Evolutionary conservation across 768 basidiomycete species (phyloP).

Genomic region (Leccinum imitatum): DNA sequence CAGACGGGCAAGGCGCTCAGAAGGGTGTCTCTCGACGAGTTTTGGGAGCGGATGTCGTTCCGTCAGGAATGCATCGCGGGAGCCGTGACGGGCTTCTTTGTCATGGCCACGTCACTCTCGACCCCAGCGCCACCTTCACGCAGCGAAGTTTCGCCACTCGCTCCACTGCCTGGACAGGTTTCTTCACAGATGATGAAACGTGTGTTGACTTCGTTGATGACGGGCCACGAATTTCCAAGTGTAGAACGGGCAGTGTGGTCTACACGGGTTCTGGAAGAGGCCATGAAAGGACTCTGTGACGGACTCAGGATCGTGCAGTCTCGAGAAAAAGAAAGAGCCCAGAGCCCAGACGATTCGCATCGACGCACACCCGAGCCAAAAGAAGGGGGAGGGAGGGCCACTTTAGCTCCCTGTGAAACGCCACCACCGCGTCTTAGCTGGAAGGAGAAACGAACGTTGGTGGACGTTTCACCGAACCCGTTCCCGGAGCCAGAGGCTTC

Average conservation of each 20-base stretch:
- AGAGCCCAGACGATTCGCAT: conserved; percentile 26
- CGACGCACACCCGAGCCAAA: conserved; percentile 45
- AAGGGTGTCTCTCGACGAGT: conserved; percentile 70
- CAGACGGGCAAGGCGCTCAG: conserved; percentile 52
- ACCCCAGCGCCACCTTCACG: conserved; percentile 7
- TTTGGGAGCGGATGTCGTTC: conserved; percentile 97
- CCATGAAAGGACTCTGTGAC: conserved; percentile 71
- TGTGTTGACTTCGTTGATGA: conserved; percentile 65
- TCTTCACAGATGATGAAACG: conserved; percentile 67
- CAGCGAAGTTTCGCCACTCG: conserved; percentile 42
- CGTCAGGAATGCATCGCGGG: conserved; percentile 93
- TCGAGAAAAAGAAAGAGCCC: conserved; percentile 6
- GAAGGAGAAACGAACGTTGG: conserved; percentile 22
- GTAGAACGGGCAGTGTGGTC: conserved; percentile 61
- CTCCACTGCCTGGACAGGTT: conserved; percentile 60
- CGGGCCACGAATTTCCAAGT: conserved; percentile 76
- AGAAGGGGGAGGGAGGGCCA: conserved; percentile 8
- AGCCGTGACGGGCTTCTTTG: conserved; percentile 92
- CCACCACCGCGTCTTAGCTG: conserved; percentile 41
- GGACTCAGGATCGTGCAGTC: conserved; percentile 42
- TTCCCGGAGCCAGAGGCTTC: conserved; percentile 66
- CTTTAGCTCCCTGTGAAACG: conserved; percentile 50
- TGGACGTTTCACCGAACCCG: conserved; percentile 62
- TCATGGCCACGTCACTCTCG: conserved; percentile 48
- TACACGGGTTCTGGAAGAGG: conserved; percentile 68